Conservation (phyloP, 176 grass and related monocot species). For the Secale cereale region DNA sequence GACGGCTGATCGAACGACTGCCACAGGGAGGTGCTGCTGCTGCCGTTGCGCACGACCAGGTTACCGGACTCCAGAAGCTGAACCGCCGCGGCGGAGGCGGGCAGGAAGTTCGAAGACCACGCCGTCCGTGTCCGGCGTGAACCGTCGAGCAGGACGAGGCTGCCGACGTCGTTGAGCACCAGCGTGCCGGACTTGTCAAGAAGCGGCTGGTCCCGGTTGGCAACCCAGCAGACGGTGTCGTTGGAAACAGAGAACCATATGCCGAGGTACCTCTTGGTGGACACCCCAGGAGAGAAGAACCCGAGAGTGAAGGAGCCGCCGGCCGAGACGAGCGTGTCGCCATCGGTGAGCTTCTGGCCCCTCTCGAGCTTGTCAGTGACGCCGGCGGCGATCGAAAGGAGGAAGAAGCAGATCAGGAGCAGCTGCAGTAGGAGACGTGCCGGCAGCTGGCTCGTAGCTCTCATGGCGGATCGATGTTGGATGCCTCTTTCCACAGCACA, state of each 20-base stretch:
- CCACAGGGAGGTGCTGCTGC: not conserved
- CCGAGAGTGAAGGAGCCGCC: constrained; percentile 16
- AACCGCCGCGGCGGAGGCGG: not conserved
- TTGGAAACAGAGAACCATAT: constrained; percentile 17
- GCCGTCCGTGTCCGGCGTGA: not conserved
- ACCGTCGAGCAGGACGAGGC: not conserved
- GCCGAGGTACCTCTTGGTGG: constrained; percentile 22
- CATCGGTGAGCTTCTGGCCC: constrained; percentile 21
- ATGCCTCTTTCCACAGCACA: not conserved
- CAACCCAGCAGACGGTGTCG: not conserved
- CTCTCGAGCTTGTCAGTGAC: not conserved
- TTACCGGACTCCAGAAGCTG: not conserved
- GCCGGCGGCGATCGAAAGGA: not conserved
- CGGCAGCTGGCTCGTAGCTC: not conserved
- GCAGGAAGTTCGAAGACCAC: not conserved
- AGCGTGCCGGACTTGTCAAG: not conserved
- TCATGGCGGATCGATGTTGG: not conserved
- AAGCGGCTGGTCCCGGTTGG: not conserved
- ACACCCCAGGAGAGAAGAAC: constrained; percentile 4
- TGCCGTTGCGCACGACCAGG: not conserved
- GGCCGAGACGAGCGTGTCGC: not conserved
- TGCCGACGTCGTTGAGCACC: not conserved
- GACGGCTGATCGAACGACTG: constrained; percentile 20
- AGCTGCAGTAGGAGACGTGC: not conserved
- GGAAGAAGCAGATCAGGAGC: not conserved